Evolutionary conservation across 345 rosid genomes (phyloP).

Genomic region (Sisymbrium irio): DNA sequence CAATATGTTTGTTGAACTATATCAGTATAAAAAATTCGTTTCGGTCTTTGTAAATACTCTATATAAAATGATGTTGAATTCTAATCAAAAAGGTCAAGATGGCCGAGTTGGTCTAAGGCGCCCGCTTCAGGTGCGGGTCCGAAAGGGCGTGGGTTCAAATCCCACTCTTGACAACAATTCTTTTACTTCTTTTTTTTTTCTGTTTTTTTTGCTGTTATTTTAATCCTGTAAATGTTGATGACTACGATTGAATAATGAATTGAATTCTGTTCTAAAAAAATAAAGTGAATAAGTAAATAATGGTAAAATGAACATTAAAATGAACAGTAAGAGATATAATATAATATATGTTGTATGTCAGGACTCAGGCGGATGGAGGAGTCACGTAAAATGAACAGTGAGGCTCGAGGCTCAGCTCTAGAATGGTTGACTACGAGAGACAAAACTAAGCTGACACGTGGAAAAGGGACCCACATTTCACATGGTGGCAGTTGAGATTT

Average conservation of each 20-base stretch:
- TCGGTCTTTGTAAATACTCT: too few relatives aligned
- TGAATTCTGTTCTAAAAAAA: too few relatives aligned
- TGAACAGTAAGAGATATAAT: too few relatives aligned
- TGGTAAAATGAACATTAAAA: too few relatives aligned
- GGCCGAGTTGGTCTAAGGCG: conserved; percentile 99
- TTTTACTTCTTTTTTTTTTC: not conserved
- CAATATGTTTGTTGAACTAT: too few relatives aligned
- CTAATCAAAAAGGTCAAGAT: conserved; percentile 51
- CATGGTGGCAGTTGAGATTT: conserved; percentile 32
- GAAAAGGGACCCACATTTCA: conserved; percentile 2
- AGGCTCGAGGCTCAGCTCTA: not conserved
- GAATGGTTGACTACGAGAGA: not conserved
- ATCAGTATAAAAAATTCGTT: too few relatives aligned
- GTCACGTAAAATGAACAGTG: not conserved
- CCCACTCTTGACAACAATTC: conserved; percentile 69
- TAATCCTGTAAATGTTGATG: not conserved
- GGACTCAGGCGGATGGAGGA: not conserved
- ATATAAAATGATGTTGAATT: too few relatives aligned
- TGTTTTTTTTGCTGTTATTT: not conserved
- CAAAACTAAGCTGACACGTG: not conserved
- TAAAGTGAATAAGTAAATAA: too few relatives aligned
- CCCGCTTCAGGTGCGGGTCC: conserved; percentile 93
- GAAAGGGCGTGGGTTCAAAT: conserved; percentile 96
- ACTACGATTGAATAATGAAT: not conserved
- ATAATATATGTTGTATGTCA: too few relatives aligned